A percentile compares a stretch with the other conserved stretches of the same genome.
Conservation (phyloP, 208 protist species). For the Strigomonas galati region DNA sequence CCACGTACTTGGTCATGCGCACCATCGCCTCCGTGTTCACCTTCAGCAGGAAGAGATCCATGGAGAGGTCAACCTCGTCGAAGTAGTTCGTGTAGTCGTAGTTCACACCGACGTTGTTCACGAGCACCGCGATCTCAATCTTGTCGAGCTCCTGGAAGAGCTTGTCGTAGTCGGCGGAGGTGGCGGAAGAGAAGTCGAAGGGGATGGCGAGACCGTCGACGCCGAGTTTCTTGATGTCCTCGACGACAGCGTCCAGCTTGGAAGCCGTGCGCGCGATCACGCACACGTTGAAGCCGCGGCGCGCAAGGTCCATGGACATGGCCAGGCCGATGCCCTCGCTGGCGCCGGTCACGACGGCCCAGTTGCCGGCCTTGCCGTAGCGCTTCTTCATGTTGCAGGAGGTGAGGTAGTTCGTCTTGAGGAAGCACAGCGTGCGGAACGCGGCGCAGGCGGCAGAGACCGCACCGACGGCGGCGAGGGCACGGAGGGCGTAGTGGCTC, state of each 20-base stretch:
- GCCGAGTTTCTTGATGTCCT: conserved; percentile 55
- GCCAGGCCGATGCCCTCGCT: conserved; percentile 94
- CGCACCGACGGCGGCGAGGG: conserved; percentile 42
- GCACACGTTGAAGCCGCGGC: conserved; percentile 90
- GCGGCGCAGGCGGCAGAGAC: conserved; percentile 25
- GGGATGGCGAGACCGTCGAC: conserved; percentile 76
- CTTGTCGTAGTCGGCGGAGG: conserved; percentile 43
- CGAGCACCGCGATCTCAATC: conserved; percentile 60
- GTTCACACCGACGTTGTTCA: conserved; percentile 94
- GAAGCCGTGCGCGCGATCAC: conserved; percentile 85
- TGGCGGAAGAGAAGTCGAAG: conserved; percentile 80
- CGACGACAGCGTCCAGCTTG: conserved; percentile 78
- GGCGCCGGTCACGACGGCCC: conserved; percentile 93
- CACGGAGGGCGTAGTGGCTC: background rate
- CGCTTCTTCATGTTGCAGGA: conserved; percentile 57
- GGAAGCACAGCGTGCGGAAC: conserved; percentile 45
- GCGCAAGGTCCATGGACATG: conserved; percentile 86
- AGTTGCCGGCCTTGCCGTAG: conserved; percentile 73
- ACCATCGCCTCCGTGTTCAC: conserved; percentile 86
- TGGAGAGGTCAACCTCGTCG: conserved; percentile 62
- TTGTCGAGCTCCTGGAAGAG: conserved; percentile 54
- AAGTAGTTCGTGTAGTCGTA: conserved; percentile 92
- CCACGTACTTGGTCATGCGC: conserved; percentile 81
- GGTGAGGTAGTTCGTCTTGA: conserved; percentile 50
- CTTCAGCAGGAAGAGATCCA: conserved; percentile 73